Base-by-base conservation (phyloP, 495 filamentous ascomycete species). In the Neurospora discreta region DNA sequence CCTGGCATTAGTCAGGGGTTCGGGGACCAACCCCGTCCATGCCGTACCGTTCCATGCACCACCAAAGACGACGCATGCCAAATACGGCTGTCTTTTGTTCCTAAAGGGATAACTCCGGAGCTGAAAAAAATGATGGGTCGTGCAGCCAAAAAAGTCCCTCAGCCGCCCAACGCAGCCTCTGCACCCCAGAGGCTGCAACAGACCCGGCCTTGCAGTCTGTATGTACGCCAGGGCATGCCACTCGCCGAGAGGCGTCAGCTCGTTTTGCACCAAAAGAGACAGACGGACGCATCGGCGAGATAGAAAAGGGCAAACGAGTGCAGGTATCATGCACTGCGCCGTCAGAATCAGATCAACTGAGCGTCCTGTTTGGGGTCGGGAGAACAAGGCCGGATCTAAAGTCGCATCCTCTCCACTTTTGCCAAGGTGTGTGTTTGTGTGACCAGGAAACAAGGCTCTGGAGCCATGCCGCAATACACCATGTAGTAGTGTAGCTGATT, bases 391-490 rank as follows among this genome's bases (percentile, higher is more conserved):
- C 5, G 38, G 38, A 36, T 16, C 15, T 13, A 60, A 11, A 23
- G 52, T 7, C 52, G 26, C 52, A 33, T 65, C 26, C 52, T 65
- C 33, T 65, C 52, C 52, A 9, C 26, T 33, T 18, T 16, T 30
- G 52, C 26, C 52, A 65, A 36, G 52, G 52, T 30, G 13, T 65
- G 52, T 13, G 52, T 6, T 16, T 43, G 11, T 41, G 60, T 13
- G 40, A 71, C 43, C 67, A 75, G 60, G 0, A 26, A 58, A 58
- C 1, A 71, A 71, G 68, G 65, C 69, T 42, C 69, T 68, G 74
- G 69, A 40, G n/a, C 18, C 8, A 39, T 52, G 10, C 39, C 69
- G 43, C 26, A 68, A 73, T 23, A 41, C 8, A 8, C 7, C 33
- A 36, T 36, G 6, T 4, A 33, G 3, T 38, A 38, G n/a, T 4